These are phyloP conservation scores for Mycena capillaripes DNA, from an alignment of 768 basidiomycete species.

Conservation along the genomic window DNA sequence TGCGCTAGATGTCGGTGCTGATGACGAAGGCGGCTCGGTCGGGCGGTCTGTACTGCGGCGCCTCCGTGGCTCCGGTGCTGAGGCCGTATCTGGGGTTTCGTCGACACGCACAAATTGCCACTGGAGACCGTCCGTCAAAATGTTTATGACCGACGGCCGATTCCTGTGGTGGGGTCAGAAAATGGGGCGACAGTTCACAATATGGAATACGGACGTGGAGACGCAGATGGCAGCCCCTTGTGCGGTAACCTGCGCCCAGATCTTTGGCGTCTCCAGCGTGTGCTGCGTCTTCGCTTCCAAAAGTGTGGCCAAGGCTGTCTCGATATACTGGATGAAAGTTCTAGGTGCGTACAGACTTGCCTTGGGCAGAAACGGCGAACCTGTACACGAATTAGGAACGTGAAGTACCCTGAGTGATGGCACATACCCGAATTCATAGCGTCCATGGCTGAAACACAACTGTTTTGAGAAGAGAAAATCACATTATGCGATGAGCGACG, in stretches of 20 bases:
- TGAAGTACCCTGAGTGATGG: constrained; percentile 5
- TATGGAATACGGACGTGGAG: constrained; percentile 4
- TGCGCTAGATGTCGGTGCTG: not conserved
- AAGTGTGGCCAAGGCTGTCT: not conserved
- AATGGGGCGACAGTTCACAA: not conserved
- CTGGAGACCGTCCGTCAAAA: not conserved
- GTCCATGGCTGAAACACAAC: not conserved
- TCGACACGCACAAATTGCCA: not conserved
- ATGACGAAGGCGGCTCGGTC: too few species aligned
- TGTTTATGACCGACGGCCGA: not conserved
- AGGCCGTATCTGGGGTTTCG: not conserved
- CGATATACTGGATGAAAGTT: not conserved
- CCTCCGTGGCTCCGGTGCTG: not conserved
- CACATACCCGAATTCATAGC: not conserved
- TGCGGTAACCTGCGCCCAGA: not conserved
- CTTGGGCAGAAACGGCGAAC: not conserved
- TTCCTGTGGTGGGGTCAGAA: constrained; percentile 5
- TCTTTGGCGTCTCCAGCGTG: not conserved
- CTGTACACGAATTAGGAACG: constrained; percentile 1
- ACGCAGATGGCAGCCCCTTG: constrained; percentile 10
- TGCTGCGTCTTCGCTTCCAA: not conserved
- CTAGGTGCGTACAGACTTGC: not conserved
- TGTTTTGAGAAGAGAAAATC: not conserved
- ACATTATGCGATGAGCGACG: not conserved
- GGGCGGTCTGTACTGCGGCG: too few species aligned